Base-by-base conservation (phyloP, 495 filamentous ascomycete species). In the Hypoxylon perforatum region DNA sequence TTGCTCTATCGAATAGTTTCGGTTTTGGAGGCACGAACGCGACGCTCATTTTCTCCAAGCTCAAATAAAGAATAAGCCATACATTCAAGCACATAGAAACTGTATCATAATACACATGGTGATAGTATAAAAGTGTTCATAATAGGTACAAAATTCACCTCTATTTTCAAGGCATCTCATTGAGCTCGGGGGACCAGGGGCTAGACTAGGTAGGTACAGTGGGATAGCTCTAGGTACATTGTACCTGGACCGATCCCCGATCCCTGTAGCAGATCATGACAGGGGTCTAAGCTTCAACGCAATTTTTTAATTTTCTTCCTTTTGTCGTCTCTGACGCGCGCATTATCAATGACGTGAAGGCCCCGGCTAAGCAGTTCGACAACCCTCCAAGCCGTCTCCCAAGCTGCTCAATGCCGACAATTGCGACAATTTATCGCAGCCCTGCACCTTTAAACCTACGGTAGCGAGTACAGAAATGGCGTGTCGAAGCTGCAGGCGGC, bases 11-110 rank as follows among this genome's bases (percentile, higher is more conserved):
- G 17, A 99, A 99, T 71, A 98, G 94, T 72, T 99, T 99, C 82
- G 95, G 95, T 1, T 99, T 99, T 81, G 95, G 95, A 9, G 95
- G 95, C 25, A 99, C 95, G 8, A 98, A 98, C 80, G 94, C 94
- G 44, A 92, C 86, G 63, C 79, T 99, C 42, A 94, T 93, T 62
- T 96, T 99, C 75, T 85, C 80, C 47, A 45, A 46, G 36, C 45
- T 69, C 18, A 23, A 36, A 4, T 63, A 33, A n/a, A n/a, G n/a
- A n/a, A n/a, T n/a, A n/a, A n/a, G n/a, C n/a, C n/a, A n/a, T n/a
- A n/a, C n/a, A n/a, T n/a, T n/a, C n/a, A n/a, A 28, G 25, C 25
- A 28, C 25, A 28, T 7, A 28, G 25, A 3, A 3, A 28, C 7
- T 28, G 25, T 28, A 28, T 28, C 25, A 28, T 28, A 3, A 28